Evolutionary conservation across 225 moss, liverwort and hornwort species (phyloP).

Genomic region (Pleurozium schreberi): DNA sequence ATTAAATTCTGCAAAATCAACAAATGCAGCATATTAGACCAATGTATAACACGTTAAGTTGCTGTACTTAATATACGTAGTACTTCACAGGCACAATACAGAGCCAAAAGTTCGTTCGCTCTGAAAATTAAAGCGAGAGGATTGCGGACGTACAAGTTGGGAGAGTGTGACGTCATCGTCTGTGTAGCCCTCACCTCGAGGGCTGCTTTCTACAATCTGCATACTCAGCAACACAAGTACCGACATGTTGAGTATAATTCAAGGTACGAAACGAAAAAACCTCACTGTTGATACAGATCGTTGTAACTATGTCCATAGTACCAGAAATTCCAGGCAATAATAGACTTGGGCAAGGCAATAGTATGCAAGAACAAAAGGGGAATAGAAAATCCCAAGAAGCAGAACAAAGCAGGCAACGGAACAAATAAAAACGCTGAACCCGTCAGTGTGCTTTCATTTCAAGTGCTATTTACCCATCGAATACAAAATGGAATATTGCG

Average conservation of each 20-base stretch:
- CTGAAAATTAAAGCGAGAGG: not conserved
- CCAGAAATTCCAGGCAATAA: not conserved
- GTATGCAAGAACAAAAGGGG: not conserved
- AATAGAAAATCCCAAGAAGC: not conserved
- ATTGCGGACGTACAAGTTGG: constrained; percentile 53
- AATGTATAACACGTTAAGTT: not conserved
- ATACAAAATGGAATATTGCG: not conserved
- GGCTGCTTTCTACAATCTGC: constrained; percentile 96
- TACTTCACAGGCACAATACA: not conserved
- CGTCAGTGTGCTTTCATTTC: not conserved
- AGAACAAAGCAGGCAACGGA: not conserved
- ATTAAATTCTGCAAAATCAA: constrained; percentile 74
- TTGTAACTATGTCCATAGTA: not conserved
- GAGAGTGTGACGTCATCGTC: constrained; percentile 94
- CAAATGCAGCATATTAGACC: not conserved
- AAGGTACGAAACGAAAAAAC: not conserved
- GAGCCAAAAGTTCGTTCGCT: not conserved
- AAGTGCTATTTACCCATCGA: not conserved
- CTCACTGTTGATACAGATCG: not conserved
- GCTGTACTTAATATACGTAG: not conserved
- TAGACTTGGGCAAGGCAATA: not conserved
- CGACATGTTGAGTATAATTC: not conserved
- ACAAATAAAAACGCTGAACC: not conserved
- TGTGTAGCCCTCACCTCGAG: constrained; percentile 84
- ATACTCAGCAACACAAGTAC: not conserved